A percentile compares a stretch with the other conserved stretches of the same genome.
phyloP scores from a whole-genome alignment of 257 asterid species.

The Verbena officinalis region DNA sequence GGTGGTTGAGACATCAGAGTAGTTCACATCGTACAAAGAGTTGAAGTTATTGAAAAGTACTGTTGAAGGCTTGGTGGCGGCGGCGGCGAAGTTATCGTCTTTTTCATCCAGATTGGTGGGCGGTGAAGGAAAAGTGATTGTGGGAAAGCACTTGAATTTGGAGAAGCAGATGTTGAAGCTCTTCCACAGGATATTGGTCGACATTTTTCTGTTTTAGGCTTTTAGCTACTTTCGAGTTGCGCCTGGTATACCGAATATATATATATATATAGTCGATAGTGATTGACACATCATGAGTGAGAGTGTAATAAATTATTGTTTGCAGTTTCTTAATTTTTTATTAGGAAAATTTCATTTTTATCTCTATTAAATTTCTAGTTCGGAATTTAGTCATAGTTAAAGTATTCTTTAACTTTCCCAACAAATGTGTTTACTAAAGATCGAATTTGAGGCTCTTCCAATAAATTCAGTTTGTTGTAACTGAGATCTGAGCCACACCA shows the following conservation, averaged over 20 bases:
- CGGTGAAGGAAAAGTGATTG: slow-evolving; percentile 38
- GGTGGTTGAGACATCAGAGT: slow-evolving; percentile 45
- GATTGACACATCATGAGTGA: background rate
- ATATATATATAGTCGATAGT: too few relatives aligned
- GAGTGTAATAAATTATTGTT: too few relatives aligned
- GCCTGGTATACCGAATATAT: too few relatives aligned
- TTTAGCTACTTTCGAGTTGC: background rate
- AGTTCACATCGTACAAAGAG: slow-evolving; percentile 50
- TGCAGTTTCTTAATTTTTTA: too few relatives aligned
- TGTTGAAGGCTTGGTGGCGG: slow-evolving; percentile 22
- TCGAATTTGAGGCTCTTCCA: too few relatives aligned
- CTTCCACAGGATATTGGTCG: slow-evolving; percentile 49
- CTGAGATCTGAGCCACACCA: too few relatives aligned
- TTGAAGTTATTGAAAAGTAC: slow-evolving; percentile 48
- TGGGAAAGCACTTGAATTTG: slow-evolving; percentile 74
- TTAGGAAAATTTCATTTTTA: too few relatives aligned
- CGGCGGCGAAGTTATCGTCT: slow-evolving; percentile 12
- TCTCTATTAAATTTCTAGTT: too few relatives aligned
- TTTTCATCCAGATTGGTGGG: slow-evolving; percentile 33
- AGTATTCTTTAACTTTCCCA: too few relatives aligned
- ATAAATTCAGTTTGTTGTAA: too few relatives aligned
- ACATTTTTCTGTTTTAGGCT: slow-evolving; percentile 40
- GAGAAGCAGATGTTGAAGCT: slow-evolving; percentile 64
- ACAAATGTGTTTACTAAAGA: too few relatives aligned
- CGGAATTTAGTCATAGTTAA: too few relatives aligned